A percentile compares a stretch with the other conserved stretches of the same genome.
Evolutionary conservation across 768 basidiomycete species (phyloP).

Genomic region (Suillus paluster): DNA sequence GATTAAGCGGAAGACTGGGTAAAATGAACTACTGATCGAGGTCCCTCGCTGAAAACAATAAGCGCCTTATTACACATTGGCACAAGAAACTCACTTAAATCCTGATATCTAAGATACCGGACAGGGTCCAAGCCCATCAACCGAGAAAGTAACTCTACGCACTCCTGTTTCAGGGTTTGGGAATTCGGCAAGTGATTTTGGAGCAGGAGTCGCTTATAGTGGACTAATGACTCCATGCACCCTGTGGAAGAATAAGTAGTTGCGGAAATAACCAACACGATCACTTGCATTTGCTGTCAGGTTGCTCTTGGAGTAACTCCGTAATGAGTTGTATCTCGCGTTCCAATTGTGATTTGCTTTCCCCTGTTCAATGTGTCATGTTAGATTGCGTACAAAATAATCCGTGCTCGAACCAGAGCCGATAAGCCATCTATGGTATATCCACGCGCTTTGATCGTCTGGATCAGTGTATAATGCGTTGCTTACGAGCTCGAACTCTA

Average conservation of each 20-base stretch:
- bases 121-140: conserved; percentile 68
- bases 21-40: background rate
- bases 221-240: conserved; percentile 92
- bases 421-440: conserved; percentile 98
- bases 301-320: conserved; percentile 85
- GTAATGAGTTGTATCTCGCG: conserved; percentile 81
- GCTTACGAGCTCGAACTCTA: conserved; percentile 91
- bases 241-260: conserved; percentile 48
- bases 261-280: background rate
- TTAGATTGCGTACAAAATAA: background rate
- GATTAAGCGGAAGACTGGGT: background rate
- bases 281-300: conserved; percentile 87
- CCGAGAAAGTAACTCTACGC: conserved; percentile 54
- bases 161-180: conserved; percentile 48
- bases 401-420: conserved; percentile 61
- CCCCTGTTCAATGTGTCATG: conserved; percentile 46
- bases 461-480: conserved; percentile 98
- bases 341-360: conserved; percentile 58
- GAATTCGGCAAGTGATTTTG: conserved; percentile 45
- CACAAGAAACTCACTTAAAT: conserved; percentile 51
- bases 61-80: background rate
- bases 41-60: background rate
- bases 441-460: conserved; percentile 95
- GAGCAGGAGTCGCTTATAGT: conserved; percentile 79
- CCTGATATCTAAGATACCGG: conserved; percentile 69